These are phyloP conservation scores for Solanum hybrid DNA, from an alignment of 305 asterid species.

Conservation along the genomic window DNA sequence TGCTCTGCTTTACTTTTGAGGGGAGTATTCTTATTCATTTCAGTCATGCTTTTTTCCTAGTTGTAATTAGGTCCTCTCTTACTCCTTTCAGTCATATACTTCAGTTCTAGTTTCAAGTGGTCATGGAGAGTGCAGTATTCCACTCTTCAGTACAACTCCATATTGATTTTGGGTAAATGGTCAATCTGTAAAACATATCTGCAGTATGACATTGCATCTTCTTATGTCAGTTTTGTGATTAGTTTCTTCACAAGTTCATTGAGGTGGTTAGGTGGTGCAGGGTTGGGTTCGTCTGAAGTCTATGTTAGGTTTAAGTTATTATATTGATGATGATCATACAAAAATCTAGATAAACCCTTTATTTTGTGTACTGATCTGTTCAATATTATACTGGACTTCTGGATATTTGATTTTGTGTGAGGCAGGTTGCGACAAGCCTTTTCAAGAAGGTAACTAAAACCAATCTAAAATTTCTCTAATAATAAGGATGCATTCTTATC, in stretches of 20 bases:
- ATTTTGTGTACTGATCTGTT: constrained; percentile 17
- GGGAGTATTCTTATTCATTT: constrained; percentile 17
- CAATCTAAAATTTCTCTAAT: constrained; percentile 14
- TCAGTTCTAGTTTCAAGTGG: neutral
- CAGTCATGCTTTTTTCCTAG: constrained; percentile 10
- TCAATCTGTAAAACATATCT: neutral
- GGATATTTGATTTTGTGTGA: constrained; percentile 26
- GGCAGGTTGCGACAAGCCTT: constrained; percentile 38
- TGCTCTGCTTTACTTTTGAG: constrained; percentile 24
- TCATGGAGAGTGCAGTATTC: constrained; percentile 2
- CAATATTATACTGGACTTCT: constrained; percentile 8
- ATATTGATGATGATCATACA: neutral
- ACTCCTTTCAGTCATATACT: neutral
- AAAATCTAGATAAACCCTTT: neutral
- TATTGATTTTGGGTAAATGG: neutral
- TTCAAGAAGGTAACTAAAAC: constrained; percentile 31
- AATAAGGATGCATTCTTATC: constrained; percentile 17
- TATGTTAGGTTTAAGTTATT: neutral
- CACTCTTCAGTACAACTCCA: neutral
- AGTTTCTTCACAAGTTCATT: neutral
- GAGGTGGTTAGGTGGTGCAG: neutral
- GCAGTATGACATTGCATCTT: neutral
- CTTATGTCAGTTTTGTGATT: neutral
- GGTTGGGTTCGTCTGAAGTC: neutral
- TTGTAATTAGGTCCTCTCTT: constrained; percentile 11